phyloP scores from a whole-genome alignment of 2,329 filamentous ascomycete species.

The Alternaria sp. region DNA sequence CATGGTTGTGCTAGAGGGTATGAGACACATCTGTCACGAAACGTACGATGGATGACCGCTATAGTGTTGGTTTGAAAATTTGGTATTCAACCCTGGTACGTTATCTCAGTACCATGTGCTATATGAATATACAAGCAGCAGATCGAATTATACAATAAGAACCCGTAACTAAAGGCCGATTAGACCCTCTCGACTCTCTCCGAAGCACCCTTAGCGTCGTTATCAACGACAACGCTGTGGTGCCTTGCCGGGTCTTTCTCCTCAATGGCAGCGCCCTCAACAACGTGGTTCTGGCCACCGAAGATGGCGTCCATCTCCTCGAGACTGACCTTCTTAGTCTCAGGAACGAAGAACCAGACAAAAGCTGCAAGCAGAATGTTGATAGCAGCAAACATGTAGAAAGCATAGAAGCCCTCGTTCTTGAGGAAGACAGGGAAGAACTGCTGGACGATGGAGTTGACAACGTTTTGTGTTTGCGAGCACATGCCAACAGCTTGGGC shows the following conservation, averaged over 20 bases:
- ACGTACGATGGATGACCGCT: background rate
- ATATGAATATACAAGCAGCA: background rate
- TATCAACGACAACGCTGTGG: conserved; percentile 31
- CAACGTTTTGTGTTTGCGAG: conserved; percentile 65
- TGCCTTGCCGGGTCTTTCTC: conserved; percentile 47
- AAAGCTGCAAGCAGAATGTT: conserved; percentile 54
- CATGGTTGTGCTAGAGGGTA: background rate
- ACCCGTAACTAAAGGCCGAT: background rate
- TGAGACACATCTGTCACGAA: background rate
- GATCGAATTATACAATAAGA: background rate
- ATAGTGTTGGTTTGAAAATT: background rate
- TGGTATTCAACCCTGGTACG: conserved; percentile 8
- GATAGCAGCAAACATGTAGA: conserved; percentile 64
- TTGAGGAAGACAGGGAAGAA: conserved; percentile 74
- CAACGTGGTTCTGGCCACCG: conserved; percentile 65
- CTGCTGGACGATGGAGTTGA: conserved; percentile 73
- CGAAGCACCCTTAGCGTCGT: conserved; percentile 30
- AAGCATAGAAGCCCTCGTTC: conserved; percentile 65
- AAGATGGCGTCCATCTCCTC: conserved; percentile 67
- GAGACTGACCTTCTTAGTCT: conserved; percentile 58
- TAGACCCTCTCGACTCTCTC: conserved; percentile 19
- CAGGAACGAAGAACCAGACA: conserved; percentile 55
- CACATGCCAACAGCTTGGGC: conserved; percentile 76
- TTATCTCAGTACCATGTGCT: conserved; percentile 1
- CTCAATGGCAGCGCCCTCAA: conserved; percentile 62